Evolutionary conservation across 257 asterid species (phyloP).

Genomic region (Plectranthus barbatus): DNA sequence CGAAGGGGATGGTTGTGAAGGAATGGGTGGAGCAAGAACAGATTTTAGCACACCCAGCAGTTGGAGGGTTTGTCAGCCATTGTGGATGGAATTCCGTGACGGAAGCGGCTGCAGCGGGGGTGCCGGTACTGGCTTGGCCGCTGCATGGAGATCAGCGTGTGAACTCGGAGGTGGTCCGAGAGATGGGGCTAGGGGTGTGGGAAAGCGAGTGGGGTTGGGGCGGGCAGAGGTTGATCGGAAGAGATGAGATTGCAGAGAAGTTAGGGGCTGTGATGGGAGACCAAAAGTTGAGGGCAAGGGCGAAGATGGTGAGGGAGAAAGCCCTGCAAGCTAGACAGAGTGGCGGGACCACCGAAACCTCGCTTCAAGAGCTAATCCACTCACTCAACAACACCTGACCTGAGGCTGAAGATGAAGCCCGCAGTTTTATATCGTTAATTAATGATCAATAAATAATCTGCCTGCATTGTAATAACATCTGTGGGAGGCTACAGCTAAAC

Average conservation of each 20-base stretch:
- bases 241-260: conserved; percentile 25
- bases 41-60: conserved; percentile 28
- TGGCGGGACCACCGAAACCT: conserved; percentile 20
- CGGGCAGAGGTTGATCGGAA: conserved; percentile 12
- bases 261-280: conserved; percentile 15
- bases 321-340: conserved; percentile 15
- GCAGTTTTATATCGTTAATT: neutral
- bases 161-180: conserved; percentile 33
- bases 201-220: conserved; percentile 32
- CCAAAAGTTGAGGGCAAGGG: conserved; percentile 11
- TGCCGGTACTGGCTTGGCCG: conserved; percentile 45
- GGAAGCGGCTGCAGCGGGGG: conserved; percentile 36
- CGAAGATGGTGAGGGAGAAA: conserved; percentile 10
- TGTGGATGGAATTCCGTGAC: conserved; percentile 44
- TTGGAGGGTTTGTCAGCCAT: conserved; percentile 39
- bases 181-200: conserved; percentile 32
- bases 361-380: conserved; percentile 14
- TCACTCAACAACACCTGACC: conserved; percentile 7
- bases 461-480: too few relatives aligned
- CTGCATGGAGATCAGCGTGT: conserved; percentile 33
- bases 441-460: too few relatives aligned
- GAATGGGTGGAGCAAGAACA: conserved; percentile 43
- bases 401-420: neutral
- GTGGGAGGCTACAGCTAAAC: too few relatives aligned
- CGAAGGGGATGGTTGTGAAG: conserved; percentile 23